Base-by-base conservation (phyloP, 2,329 filamentous ascomycete species). In the Alternaria arborescens region DNA sequence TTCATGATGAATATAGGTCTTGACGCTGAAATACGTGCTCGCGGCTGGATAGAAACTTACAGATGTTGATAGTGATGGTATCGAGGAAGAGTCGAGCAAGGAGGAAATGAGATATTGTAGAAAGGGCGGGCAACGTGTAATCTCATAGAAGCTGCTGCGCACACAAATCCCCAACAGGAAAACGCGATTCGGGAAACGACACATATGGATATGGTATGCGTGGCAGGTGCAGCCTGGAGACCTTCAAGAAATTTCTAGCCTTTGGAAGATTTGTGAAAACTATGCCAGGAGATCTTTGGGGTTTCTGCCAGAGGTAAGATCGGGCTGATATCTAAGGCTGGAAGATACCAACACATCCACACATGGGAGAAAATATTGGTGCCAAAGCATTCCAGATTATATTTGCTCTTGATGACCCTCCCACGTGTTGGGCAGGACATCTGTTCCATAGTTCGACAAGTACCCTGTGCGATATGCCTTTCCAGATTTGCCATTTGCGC, bases 331-430 rank as follows among this genome's bases (percentile, higher is more conserved):
- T 16, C 11, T 12, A 12, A 6, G 16, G 40, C 28, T 34, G n/a
- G 3, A 26, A 43, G 34, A 11, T 8, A 48, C 47, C 22, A 42
- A 20, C 18, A 11, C 3, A 5, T 8, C 34, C 44, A 60, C 40
- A 12, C 53, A 16, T 22, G 28, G 36, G 26, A 44, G 20, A 48
- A 24, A 2, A 26, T 22, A 44, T 43, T 58, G 60, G 60, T 55
- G 56, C 60, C 51, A 51, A 62, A 60, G 52, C 50, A 57, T 62
- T 36, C 14, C 14, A 14, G 12, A 16, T 14, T 36, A 1, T 1
- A 14, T 14, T 36, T 14, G 32, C 6, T 14, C 12, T 36, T 0
- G 32, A 30, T 30, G 28, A 30, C 1, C 28, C 28, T 30, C 28
- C 28, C 10, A 0, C 28, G 12, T 30, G 28, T 30, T 11, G 11